Conservation (phyloP, 2,329 filamentous ascomycete species). For the Cladophialophora exuberans region DNA sequence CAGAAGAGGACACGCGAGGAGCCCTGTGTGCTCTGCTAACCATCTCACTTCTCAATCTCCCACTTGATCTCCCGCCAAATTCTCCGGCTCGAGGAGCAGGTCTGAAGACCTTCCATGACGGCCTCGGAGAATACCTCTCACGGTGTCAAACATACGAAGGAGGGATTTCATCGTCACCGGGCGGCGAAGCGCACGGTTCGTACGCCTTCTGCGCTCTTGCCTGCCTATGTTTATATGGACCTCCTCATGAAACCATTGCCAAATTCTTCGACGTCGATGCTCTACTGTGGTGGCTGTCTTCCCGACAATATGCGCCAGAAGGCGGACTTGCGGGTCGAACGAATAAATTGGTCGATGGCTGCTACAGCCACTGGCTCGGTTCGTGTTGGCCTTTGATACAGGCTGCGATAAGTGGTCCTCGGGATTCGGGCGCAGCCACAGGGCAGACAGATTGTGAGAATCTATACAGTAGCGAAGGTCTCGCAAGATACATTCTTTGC, state of each 20-base stretch:
- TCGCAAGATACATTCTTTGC: conserved; percentile 85
- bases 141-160: conserved; percentile 85
- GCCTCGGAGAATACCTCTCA: conserved; percentile 77
- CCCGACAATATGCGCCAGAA: conserved; percentile 86
- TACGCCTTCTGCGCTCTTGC: conserved; percentile 95
- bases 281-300: conserved; percentile 84
- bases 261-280: conserved; percentile 76
- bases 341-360: conserved; percentile 97
- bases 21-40: conserved; percentile 90
- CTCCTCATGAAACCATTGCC: conserved; percentile 73
- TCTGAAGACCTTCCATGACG: conserved; percentile 68
- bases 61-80: conserved; percentile 74
- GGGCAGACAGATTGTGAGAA: conserved; percentile 30
- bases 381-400: conserved; percentile 92
- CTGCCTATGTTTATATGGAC: conserved; percentile 82
- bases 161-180: conserved; percentile 83
- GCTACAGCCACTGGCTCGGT: conserved; percentile 97
- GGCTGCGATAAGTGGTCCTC: conserved; percentile 67
- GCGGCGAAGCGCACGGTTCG: conserved; percentile 90
- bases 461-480: conserved; percentile 78
- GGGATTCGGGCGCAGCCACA: conserved; percentile 31
- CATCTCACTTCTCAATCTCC: conserved; percentile 80
- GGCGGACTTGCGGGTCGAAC: conserved; percentile 92
- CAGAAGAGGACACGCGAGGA: conserved; percentile 90
- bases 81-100: conserved; percentile 67